Base-by-base conservation (phyloP, 2,329 filamentous ascomycete genomes). In the Hysterium pulicare region DNA sequence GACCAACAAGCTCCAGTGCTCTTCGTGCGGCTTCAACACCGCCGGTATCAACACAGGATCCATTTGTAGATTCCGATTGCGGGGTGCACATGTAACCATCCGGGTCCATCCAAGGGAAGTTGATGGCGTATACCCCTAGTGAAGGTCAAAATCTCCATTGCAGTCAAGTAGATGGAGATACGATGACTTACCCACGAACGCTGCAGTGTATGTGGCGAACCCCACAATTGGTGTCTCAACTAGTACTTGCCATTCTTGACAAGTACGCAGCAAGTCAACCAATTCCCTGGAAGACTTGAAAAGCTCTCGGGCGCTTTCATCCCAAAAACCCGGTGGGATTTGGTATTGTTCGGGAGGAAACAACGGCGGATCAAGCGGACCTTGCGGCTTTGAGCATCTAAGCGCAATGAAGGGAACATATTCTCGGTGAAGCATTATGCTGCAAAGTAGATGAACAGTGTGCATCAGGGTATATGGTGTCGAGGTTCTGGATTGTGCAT, bases 81-180 rank as follows among this genome's bases (percentile, higher is more conserved):
- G 36, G 40, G 17, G 10, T 59, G 44, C 70, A 70, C 53, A 86
- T 76, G 55, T 78, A 76, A 3, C 70, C 66, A 9, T 76, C 67
- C 1, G 70, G 71, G 51, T 88, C 84, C 81, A 88, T 86, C 44
- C 78, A 75, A 0, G 82, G 81, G 43, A 87, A 88, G 54, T 82
- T 78, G 33, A 74, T 71, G 9, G 79, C 79, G 58, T 87, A 88
- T 2, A 86, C 72, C 24, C 81, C 71, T 66, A 30, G 0, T n/a
- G 24, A 28, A 13, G 3, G 33, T 55, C 23, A 54, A 48, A 36
- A 2, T 32, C n/a, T 21, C 16, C 9, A 40, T 13, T 4, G 10
- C 7, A 31, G 36, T 7, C 3, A 37, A 22, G 13, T 15, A 7
- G 19, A 17, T 9, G 19, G 9, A 2, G 7, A n/a, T 16, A 15